Conservation (phyloP, 345 rosid species). For the Lepidium africanum region DNA sequence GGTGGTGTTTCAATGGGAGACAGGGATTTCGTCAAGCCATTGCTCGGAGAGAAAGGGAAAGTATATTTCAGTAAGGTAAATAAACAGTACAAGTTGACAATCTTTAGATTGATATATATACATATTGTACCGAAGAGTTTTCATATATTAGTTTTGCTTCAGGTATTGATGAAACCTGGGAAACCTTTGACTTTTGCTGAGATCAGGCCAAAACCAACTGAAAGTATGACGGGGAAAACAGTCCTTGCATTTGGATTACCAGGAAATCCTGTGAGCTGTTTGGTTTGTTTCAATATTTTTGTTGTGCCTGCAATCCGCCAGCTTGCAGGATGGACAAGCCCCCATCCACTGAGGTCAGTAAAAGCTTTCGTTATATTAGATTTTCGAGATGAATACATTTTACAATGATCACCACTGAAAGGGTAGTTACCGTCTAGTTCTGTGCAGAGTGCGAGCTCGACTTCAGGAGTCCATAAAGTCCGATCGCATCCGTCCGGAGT, state of each 20-base stretch:
- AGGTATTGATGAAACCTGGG: constrained; percentile 94
- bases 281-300: constrained; percentile 85
- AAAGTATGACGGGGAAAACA: constrained; percentile 31
- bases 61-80: constrained; percentile 70
- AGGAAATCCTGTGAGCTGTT: constrained; percentile 95
- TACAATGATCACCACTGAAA: background rate
- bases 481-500: constrained; percentile 57
- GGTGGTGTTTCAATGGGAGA: constrained; percentile 99
- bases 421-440: background rate
- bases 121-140: background rate
- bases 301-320: constrained; percentile 70
- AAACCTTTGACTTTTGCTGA: constrained; percentile 92
- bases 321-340: constrained; percentile 84
- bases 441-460: constrained; percentile 61
- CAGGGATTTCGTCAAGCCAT: constrained; percentile 84
- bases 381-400: background rate
- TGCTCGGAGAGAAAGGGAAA: constrained; percentile 66
- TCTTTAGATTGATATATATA: background rate
- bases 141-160: constrained; percentile 22
- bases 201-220: constrained; percentile 35
- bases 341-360: constrained; percentile 62
- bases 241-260: constrained; percentile 94
- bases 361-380: constrained; percentile 15
- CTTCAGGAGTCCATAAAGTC: constrained; percentile 61
- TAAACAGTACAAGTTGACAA: constrained; percentile 1